Percentiles rank a stretch among this genome's conserved stretches.
phyloP scores from a whole-genome alignment of 176 grass and related monocot genomes.

The Aechmea fasciata region DNA sequence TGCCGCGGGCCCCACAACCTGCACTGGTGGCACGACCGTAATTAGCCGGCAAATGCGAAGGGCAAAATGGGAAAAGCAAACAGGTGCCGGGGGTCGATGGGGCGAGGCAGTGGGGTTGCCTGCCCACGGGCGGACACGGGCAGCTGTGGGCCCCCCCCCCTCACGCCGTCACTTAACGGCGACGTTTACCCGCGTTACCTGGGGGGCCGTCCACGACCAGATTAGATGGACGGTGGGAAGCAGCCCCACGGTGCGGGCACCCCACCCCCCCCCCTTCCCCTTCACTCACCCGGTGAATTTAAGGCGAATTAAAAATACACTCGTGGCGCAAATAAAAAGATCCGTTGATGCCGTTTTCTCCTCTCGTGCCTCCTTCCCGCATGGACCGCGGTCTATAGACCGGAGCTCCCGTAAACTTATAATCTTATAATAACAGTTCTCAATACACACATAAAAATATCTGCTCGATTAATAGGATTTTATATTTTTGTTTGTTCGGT shows the following conservation, averaged over 20 bases:
- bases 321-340: no score
- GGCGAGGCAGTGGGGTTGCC: background rate
- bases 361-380: no score
- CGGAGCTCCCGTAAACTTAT: no score
- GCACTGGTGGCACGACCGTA: background rate
- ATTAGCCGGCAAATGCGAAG: background rate
- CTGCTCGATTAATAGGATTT: no score
- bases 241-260: background rate
- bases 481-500: no score
- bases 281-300: no score
- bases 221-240: background rate
- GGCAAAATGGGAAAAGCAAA: background rate
- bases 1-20: background rate
- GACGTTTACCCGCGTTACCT: background rate
- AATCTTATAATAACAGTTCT: no score
- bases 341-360: no score
- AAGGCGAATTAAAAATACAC: no score
- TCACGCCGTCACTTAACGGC: background rate
- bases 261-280: no score
- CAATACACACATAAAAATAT: no score
- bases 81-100: background rate
- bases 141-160: background rate
- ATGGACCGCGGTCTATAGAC: no score
- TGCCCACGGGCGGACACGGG: constrained; percentile 3
- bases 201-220: background rate